Base-by-base conservation (phyloP, 192 early-diverging fungal genomes). In the Podila epigama region DNA sequence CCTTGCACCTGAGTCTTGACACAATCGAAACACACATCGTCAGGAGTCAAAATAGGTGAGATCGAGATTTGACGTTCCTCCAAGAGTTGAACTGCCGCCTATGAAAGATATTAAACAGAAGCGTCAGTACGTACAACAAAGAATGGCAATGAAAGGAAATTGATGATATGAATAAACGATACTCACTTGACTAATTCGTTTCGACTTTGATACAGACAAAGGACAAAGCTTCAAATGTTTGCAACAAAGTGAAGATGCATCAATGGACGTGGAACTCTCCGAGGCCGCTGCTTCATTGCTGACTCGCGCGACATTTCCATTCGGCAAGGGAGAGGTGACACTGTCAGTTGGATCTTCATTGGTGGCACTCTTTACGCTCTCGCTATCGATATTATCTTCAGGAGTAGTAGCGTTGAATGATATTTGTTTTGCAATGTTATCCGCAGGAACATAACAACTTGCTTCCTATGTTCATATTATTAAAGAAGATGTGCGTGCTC, bases 221-320 rank as follows among this genome's bases (percentile, higher is more conserved):
- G 79, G 79, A 51, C 51, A 63, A 0, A 80, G 53, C 15, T 80
- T 80, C 15, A 39, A 44, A 33, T 80, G 79, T 32, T 72, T 48
- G 52, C 79, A 80, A 4, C 50, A 28, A 33, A 80, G 34, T 28
- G 29, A 48, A 13, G 39, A 52, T 40, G 51, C 61, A 18, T 79
- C 77, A 31, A 79, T 16, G 5, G 18, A 28, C 22, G 7, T 5
- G 1, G 16, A 16, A 16, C 4, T 20, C 29, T 52, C 25, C 22
- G n/a, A 11, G 20, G 22, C 8, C 13, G 42, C 3, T 8, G n/a
- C 20, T 48, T n/a, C n/a, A n/a, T n/a, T n/a, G n/a, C n/a, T n/a
- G n/a, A n/a, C n/a, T n/a, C n/a, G n/a, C n/a, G n/a, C n/a, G n/a
- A n/a, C n/a, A n/a, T n/a, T n/a, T n/a, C n/a, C n/a, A n/a, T n/a